Conservation (phyloP, 2,329 filamentous ascomycete genomes). For the Basipetospora chlamydospora region DNA sequence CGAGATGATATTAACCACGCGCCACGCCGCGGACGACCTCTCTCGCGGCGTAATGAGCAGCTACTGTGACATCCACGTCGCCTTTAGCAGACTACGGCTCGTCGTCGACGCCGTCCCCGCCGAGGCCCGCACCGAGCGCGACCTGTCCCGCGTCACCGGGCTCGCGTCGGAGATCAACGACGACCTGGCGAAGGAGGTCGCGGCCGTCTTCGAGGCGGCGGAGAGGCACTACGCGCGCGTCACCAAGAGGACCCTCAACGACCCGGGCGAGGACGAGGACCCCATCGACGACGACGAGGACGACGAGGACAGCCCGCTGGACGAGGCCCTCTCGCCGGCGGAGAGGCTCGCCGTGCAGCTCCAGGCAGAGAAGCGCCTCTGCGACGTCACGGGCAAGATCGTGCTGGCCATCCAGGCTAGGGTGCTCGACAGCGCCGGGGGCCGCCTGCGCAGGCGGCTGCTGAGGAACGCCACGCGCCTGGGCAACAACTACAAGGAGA, state of each 20-base stretch:
- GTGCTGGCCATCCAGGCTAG: conserved; percentile 66
- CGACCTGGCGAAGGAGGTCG: conserved; percentile 50
- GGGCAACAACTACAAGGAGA: conserved; percentile 73
- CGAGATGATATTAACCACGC: conserved; percentile 53
- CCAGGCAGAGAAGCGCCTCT: conserved; percentile 71
- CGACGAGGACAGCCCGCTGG: conserved; percentile 36
- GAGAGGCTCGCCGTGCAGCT: conserved; percentile 52
- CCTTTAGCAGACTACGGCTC: conserved; percentile 60
- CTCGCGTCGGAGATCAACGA: conserved; percentile 56
- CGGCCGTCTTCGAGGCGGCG: conserved; percentile 61
- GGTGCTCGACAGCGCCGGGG: conserved; percentile 54
- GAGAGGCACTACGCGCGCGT: conserved; percentile 69
- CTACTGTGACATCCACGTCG: conserved; percentile 67
- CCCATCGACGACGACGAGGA: conserved; percentile 49
- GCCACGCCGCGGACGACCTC: conserved; percentile 60
- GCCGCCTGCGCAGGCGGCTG: conserved; percentile 56
- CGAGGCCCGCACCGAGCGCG: conserved; percentile 17
- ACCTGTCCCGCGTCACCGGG: conserved; percentile 28
- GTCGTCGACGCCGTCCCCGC: conserved; percentile 22
- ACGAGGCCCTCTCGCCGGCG: conserved; percentile 34
- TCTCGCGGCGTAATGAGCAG: conserved; percentile 61
- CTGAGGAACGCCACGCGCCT: conserved; percentile 67
- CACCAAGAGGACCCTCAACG: conserved; percentile 44
- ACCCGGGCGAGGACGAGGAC: conserved; percentile 58
- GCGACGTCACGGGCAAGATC: conserved; percentile 71